Evolutionary conservation across 495 filamentous ascomycete genomes (phyloP).

Genomic region (Bathelium albidoporum): DNA sequence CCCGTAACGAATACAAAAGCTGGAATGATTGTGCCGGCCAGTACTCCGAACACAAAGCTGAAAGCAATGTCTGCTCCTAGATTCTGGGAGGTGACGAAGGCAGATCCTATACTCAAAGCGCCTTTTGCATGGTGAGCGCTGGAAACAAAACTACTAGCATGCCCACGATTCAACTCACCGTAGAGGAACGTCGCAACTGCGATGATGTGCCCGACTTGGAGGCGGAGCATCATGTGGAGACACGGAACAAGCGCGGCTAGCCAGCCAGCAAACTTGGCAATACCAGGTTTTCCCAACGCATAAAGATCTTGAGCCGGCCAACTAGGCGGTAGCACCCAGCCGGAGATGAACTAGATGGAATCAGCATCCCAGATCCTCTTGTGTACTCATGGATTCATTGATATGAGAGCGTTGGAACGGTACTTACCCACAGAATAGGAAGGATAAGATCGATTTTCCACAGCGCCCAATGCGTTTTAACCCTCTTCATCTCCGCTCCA

Average conservation of each 20-base stretch:
- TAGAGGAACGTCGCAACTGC: neutral
- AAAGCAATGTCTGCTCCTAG: neutral
- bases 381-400: neutral
- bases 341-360: neutral
- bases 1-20: neutral
- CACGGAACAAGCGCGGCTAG: neutral
- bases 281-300: neutral
- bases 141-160: neutral
- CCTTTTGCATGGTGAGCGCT: neutral
- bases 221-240: neutral
- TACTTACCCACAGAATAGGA: neutral
- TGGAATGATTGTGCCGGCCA: neutral
- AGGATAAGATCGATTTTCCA: neutral
- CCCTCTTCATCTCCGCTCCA: neutral
- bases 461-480: neutral
- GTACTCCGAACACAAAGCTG: neutral
- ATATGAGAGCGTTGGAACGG: neutral
- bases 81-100: neutral
- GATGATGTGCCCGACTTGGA: neutral
- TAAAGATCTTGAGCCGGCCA: neutral
- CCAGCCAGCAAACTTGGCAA: neutral
- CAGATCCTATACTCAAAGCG: neutral
- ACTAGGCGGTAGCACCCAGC: neutral
- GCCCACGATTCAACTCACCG: neutral
- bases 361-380: neutral